phyloP scores from a whole-genome alignment of 1,284 basidiomycete species.

The Cryptococcus sp. region DNA sequence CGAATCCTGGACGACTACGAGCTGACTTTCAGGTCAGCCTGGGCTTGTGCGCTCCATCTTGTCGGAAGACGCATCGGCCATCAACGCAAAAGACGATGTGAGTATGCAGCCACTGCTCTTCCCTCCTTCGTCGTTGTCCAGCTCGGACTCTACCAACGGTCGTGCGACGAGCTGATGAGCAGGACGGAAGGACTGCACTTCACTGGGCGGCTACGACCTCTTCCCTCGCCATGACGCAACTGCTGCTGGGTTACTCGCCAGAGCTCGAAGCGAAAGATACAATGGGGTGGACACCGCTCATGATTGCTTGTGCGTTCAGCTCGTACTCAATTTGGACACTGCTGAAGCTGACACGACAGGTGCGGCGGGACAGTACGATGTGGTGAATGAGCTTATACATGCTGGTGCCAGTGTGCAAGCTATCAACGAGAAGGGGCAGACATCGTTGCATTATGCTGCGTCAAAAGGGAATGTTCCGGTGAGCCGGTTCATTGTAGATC shows the following conservation, averaged over 20 bases:
- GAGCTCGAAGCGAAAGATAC: conserved; percentile 67
- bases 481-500: conserved; percentile 31
- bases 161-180: neutral
- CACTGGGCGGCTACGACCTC: conserved; percentile 80
- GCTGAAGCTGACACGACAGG: conserved; percentile 10
- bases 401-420: conserved; percentile 78
- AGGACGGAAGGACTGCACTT: conserved; percentile 84
- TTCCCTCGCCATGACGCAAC: conserved; percentile 62
- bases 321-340: neutral
- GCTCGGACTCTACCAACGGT: too few relatives aligned
- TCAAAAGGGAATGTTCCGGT: conserved; percentile 86
- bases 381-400: conserved; percentile 73
- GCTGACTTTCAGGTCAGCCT: conserved; percentile 68
- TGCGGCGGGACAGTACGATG: conserved; percentile 59
- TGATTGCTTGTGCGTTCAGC: conserved; percentile 65
- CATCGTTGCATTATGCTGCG: conserved; percentile 85
- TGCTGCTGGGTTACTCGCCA: conserved; percentile 63
- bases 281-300: conserved; percentile 78
- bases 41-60: conserved; percentile 66
- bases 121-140: too few relatives aligned
- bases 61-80: conserved; percentile 59
- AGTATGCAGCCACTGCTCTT: too few relatives aligned
- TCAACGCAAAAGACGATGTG: conserved; percentile 67
- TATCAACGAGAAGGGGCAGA: conserved; percentile 78
- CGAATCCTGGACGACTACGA: too few relatives aligned